Base-by-base conservation (phyloP, 345 rosid species). In the Camelina hispida region DNA sequence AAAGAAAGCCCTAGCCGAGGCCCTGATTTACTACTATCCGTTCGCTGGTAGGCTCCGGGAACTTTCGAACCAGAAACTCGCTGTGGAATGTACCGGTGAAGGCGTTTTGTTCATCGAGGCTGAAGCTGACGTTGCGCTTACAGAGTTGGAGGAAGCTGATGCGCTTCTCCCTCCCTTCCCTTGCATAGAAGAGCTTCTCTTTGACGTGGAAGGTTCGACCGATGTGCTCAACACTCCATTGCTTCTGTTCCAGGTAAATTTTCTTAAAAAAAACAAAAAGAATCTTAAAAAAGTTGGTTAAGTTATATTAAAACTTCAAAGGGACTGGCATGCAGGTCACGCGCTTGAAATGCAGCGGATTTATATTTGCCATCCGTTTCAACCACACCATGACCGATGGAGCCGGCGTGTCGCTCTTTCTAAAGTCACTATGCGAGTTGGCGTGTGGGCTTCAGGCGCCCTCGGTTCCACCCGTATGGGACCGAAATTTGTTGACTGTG, bases 1-100 rank as follows among this genome's bases (percentile, higher is more conserved):
- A 12, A 76, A 66, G 58, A 78, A 35, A 30, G 93, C 84, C 16
- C 71, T 86, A 0, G 68, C 86, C 0, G 40, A 79, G 20, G 28
- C 85, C 1, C 80, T 88, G 2, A 87, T 85, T 30, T 72, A 60
- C 57, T 88, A 83, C 44, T 84, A 86, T 38, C 90, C 88, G 0
- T 71, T 86, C 2, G 93, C 90, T 4, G 90, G 93, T 9, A 61
- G 89, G 71, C 85, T 86, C 22, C 71, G 80, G 38, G 86, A 88
- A 62, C 69, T 74, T 12, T 43, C 67, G 0, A 75, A 83, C 71
- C 67, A 83, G 9, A 86, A 85, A 63, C 89, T 86, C 4, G 60
- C 71, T 25, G 87, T 88, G 83, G 93, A 86, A 16, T 88, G 91
- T 37, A 81, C 78, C 50, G 86, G 83, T 0, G 90, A 85, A 35